Conservation (phyloP, 2,329 filamentous ascomycete species). For the Penicillium carneum region DNA sequence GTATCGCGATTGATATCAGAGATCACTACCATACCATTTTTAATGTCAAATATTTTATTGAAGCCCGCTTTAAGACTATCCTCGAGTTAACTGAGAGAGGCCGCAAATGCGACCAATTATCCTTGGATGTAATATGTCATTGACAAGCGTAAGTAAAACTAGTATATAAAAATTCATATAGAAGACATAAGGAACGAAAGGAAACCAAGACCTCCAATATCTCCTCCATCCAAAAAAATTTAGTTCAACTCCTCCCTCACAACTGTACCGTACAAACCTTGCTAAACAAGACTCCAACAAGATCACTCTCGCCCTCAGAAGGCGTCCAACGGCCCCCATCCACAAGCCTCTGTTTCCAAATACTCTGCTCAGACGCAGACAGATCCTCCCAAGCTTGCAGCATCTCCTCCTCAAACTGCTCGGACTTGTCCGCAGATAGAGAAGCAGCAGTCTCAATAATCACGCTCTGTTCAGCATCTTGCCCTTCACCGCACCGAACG, state of each 20-base stretch:
- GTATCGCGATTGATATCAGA: neutral
- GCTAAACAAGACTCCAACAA: constrained; percentile 79
- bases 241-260: constrained; percentile 30
- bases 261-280: constrained; percentile 57
- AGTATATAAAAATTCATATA: constrained; percentile 13
- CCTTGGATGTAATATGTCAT: constrained; percentile 6
- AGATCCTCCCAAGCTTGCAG: constrained; percentile 72
- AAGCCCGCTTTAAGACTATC: too few relatives aligned
- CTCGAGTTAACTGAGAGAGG: too few relatives aligned
- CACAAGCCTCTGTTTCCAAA: constrained; percentile 73
- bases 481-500: constrained; percentile 32
- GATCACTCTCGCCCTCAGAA: constrained; percentile 76
- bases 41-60: too few relatives aligned
- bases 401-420: constrained; percentile 24
- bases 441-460: constrained; percentile 34
- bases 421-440: constrained; percentile 13
- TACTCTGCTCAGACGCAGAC: constrained; percentile 64
- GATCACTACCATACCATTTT: neutral
- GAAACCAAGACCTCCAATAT: neutral
- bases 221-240: neutral
- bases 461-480: constrained; percentile 33
- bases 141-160: constrained; percentile 18
- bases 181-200: constrained; percentile 8
- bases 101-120: too few relatives aligned
- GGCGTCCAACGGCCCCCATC: constrained; percentile 80